phyloP scores from a whole-genome alignment of 768 basidiomycete species.

The Amanita pseudoporphyria region DNA sequence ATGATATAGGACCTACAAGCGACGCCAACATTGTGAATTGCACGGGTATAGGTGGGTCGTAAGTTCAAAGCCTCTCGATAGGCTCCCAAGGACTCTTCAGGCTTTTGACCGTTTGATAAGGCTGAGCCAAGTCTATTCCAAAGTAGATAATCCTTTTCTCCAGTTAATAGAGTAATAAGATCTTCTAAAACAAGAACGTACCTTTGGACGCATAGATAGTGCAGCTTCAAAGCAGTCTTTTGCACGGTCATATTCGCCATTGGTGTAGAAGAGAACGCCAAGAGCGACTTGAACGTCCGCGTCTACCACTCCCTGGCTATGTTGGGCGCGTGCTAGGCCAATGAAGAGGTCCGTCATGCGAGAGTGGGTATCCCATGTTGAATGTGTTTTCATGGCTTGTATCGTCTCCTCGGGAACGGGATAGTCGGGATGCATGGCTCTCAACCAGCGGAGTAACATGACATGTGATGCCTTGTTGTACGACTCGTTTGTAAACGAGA shows the following conservation, averaged over 20 bases:
- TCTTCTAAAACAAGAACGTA: constrained; percentile 11
- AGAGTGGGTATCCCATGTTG: constrained; percentile 78
- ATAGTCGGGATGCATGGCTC: constrained; percentile 50
- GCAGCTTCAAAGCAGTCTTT: constrained; percentile 94
- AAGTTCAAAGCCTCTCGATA: constrained; percentile 86
- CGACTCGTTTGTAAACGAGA: constrained; percentile 93
- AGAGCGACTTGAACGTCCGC: constrained; percentile 91
- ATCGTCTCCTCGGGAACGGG: constrained; percentile 46
- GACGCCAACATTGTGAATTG: constrained; percentile 96
- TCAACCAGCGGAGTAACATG: constrained; percentile 81
- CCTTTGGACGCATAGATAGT: constrained; percentile 64
- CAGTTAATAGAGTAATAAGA: constrained; percentile 12
- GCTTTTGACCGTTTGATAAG: constrained; percentile 87
- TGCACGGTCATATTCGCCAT: constrained; percentile 76
- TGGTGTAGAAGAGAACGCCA: constrained; percentile 88
- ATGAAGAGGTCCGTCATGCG: constrained; percentile 80
- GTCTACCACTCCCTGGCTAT: constrained; percentile 60
- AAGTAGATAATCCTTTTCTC: constrained; percentile 68
- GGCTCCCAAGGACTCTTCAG: constrained; percentile 86
- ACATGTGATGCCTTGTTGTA: constrained; percentile 81
- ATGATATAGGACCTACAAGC: constrained; percentile 57
- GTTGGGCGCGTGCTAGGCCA: constrained; percentile 73
- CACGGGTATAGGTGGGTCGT: constrained; percentile 92
- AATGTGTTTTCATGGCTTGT: constrained; percentile 40
- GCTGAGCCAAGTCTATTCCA: constrained; percentile 97